Conservation (phyloP, 768 basidiomycete genomes). For the Porphyrellus cyaneotinctus region DNA sequence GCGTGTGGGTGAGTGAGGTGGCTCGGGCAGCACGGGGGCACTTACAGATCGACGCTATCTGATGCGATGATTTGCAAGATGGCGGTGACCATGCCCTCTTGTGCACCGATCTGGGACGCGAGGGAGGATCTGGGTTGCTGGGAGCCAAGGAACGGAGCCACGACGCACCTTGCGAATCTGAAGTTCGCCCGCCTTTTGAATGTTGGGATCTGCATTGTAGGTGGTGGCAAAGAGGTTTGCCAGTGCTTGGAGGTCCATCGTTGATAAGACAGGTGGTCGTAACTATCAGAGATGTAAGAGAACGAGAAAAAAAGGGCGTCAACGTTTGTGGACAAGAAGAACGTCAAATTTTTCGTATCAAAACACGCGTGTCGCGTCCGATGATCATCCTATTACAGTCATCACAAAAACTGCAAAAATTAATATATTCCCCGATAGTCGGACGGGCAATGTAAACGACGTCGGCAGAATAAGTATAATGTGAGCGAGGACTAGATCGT, state of each 20-base stretch:
- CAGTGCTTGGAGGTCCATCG: constrained; percentile 73
- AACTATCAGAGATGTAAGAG: not conserved
- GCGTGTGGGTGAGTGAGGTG: not conserved
- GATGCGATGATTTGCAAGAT: constrained; percentile 81
- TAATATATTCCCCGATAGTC: no score
- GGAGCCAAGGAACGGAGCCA: not conserved
- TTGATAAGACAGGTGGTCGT: no score
- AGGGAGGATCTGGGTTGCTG: not conserved
- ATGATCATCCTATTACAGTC: constrained; percentile 5
- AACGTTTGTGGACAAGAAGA: constrained; percentile 15
- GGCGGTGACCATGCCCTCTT: constrained; percentile 81
- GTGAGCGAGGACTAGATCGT: no score
- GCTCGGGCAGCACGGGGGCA: constrained; percentile 19
- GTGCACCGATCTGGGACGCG: constrained; percentile 58
- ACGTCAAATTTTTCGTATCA: not conserved
- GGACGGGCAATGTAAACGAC: no score
- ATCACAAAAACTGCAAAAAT: no score
- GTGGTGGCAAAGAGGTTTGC: constrained; percentile 78
- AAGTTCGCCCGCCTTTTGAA: constrained; percentile 80
- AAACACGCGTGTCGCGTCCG: constrained; percentile 23
- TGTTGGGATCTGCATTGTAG: constrained; percentile 80
- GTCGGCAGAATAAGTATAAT: no score
- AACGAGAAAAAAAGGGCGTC: constrained; percentile 1
- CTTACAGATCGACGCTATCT: constrained; percentile 74
- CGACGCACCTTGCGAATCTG: constrained; percentile 74